phyloP scores from a whole-genome alignment of 352 stramenopile species.

The Pythium chondricola region DNA sequence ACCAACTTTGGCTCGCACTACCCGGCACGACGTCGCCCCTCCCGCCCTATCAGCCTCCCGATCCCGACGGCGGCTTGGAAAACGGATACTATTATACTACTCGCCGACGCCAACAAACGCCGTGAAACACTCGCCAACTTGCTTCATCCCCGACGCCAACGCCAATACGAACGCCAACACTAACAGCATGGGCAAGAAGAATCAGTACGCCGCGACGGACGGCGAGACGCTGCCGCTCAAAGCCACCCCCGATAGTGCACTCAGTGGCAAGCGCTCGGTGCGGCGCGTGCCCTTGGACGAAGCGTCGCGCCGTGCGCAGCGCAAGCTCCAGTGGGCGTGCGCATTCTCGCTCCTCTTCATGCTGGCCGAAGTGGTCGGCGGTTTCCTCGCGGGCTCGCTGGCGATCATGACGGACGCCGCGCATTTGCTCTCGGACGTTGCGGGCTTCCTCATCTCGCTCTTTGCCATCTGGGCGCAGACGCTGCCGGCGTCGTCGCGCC shows the following conservation, averaged over 20 bases:
- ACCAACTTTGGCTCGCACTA: no score
- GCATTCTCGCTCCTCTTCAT: constrained; percentile 93
- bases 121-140: neutral
- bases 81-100: no score
- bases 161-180: neutral
- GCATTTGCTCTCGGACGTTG: constrained; percentile 73
- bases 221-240: constrained; percentile 55
- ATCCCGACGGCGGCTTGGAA: no score
- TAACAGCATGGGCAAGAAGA: constrained; percentile 28
- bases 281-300: constrained; percentile 55
- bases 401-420: constrained; percentile 93
- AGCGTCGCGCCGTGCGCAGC: constrained; percentile 44
- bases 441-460: constrained; percentile 77
- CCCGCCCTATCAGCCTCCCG: no score
- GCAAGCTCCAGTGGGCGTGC: constrained; percentile 66
- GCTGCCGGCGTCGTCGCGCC: constrained; percentile 43
- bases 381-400: constrained; percentile 90
- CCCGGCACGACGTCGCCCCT: no score
- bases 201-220: constrained; percentile 35
- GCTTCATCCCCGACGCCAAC: neutral
- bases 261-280: constrained; percentile 15
- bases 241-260: constrained; percentile 7
- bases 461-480: constrained; percentile 72
- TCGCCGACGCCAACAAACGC: neutral
- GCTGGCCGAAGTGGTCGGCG: constrained; percentile 92